A percentile compares a stretch with the other conserved stretches of the same genome.
phyloP scores from a whole-genome alignment of 1,284 basidiomycete species.

The Fomitiporia mediterranea region DNA sequence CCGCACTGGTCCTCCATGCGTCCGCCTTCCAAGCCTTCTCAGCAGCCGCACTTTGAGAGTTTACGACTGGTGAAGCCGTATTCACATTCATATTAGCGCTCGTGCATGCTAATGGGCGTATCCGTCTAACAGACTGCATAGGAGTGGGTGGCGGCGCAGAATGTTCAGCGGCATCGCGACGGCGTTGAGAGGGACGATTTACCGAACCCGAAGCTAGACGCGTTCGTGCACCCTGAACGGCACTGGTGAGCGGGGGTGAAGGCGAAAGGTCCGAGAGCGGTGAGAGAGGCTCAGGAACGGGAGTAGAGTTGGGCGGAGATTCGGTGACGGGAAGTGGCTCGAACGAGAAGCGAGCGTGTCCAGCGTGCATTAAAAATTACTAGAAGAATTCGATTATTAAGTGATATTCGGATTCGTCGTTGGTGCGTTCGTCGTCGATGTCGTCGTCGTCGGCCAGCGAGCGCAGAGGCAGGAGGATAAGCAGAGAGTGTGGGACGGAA shows the following conservation, averaged over 20 bases:
- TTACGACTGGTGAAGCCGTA: not conserved
- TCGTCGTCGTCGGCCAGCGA: constrained; percentile 17
- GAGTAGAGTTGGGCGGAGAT: constrained; percentile 9
- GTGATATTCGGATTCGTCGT: not conserved
- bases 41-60: not conserved
- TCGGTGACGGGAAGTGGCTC: constrained; percentile 23
- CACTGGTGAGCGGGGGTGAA: constrained; percentile 22
- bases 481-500: constrained; percentile 1
- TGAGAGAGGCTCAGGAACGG: constrained; percentile 18
- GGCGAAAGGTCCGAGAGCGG: constrained; percentile 29
- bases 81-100: constrained; percentile 10
- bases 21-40: constrained; percentile 8
- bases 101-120: constrained; percentile 14
- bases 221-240: constrained; percentile 50
- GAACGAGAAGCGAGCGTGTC: constrained; percentile 34
- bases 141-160: constrained; percentile 36
- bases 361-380: constrained; percentile 11
- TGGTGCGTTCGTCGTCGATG: not conserved
- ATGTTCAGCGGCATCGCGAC: constrained; percentile 36
- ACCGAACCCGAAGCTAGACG: constrained; percentile 41
- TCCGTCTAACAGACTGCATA: constrained; percentile 25
- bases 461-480: not conserved
- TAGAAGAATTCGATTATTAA: not conserved
- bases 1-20: constrained; percentile 13
- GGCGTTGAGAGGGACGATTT: constrained; percentile 47